Conservation (phyloP, 306 rosid genomes). For the Cicer chorassanicum region DNA sequence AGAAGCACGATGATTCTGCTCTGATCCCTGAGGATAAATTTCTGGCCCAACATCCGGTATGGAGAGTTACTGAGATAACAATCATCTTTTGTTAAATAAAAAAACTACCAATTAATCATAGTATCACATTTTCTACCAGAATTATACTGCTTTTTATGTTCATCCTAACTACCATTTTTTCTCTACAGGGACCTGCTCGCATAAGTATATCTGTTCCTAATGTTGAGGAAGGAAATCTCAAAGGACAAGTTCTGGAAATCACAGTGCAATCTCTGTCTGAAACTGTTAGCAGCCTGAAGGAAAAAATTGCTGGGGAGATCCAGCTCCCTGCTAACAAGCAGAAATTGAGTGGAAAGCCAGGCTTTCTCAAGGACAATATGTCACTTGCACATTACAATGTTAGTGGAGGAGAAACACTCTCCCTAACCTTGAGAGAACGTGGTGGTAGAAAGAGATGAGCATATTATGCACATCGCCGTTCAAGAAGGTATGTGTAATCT, state of each 20-base stretch:
- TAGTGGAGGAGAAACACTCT: slow-evolving; percentile 74
- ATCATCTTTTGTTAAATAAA: background rate
- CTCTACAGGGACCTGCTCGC: slow-evolving; percentile 72
- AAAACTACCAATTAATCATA: background rate
- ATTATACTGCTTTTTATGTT: background rate
- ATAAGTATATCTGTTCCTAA: slow-evolving; percentile 80
- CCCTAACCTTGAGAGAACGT: slow-evolving; percentile 88
- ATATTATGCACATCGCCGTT: slow-evolving; percentile 34
- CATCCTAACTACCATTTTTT: slow-evolving; percentile 36
- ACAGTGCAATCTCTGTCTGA: slow-evolving; percentile 81
- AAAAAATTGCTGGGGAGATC: slow-evolving; percentile 94
- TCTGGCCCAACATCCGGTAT: slow-evolving; percentile 86
- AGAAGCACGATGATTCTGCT: slow-evolving; percentile 81
- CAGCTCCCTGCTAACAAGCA: slow-evolving; percentile 99
- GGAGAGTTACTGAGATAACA: slow-evolving; percentile 25
- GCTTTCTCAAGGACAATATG: slow-evolving; percentile 94
- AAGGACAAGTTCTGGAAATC: slow-evolving; percentile 82
- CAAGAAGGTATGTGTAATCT: slow-evolving; percentile 64
- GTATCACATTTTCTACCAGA: background rate
- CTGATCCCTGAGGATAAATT: slow-evolving; percentile 91
- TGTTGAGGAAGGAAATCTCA: slow-evolving; percentile 93
- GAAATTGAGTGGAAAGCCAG: slow-evolving; percentile 94
- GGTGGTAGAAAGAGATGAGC: slow-evolving; percentile 96
- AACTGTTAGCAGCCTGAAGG: slow-evolving; percentile 87
- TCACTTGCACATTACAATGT: slow-evolving; percentile 91